Percentiles rank a stretch among this genome's conserved stretches.
phyloP scores from a whole-genome alignment of 257 asterid genomes.

The Scutellaria galericulata region DNA sequence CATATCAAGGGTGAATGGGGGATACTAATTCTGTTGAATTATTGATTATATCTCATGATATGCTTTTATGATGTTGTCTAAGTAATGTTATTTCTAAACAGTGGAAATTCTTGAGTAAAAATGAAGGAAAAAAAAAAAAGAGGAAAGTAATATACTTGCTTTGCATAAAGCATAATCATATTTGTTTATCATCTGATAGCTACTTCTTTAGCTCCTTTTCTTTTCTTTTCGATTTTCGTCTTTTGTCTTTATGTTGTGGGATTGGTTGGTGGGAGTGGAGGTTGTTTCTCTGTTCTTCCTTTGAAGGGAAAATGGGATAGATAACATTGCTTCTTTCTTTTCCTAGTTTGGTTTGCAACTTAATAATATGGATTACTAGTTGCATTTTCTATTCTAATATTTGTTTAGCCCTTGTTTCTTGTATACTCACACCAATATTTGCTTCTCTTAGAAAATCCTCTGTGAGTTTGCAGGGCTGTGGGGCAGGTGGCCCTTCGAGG shows the following conservation, averaged over 20 bases:
- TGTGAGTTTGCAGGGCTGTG: conserved; percentile 52
- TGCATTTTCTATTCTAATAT: conserved; percentile 33
- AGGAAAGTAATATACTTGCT: conserved; percentile 39
- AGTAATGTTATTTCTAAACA: conserved; percentile 44
- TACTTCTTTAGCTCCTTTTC: neutral
- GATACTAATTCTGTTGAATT: conserved; percentile 23
- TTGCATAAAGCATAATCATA: conserved; percentile 40
- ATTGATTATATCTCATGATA: conserved; percentile 41
- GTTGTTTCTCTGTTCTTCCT: conserved; percentile 71
- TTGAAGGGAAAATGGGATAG: conserved; percentile 60
- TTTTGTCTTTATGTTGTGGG: conserved; percentile 40
- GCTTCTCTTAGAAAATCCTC: conserved; percentile 41
- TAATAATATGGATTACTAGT: conserved; percentile 47
- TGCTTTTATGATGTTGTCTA: conserved; percentile 44
- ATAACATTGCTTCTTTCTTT: conserved; percentile 45
- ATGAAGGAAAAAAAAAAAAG: conserved; percentile 44
- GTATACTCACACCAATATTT: conserved; percentile 19
- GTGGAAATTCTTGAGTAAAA: conserved; percentile 57
- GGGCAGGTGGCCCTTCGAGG: conserved; percentile 63
- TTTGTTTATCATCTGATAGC: conserved; percentile 40
- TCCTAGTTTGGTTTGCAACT: conserved; percentile 27
- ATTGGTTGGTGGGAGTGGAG: conserved; percentile 96
- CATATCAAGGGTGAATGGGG: conserved; percentile 20
- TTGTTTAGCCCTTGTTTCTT: conserved; percentile 34
- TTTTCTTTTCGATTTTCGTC: conserved; percentile 1